phyloP scores from a whole-genome alignment of 2,329 filamentous ascomycete genomes.

The Apiospora marii region DNA sequence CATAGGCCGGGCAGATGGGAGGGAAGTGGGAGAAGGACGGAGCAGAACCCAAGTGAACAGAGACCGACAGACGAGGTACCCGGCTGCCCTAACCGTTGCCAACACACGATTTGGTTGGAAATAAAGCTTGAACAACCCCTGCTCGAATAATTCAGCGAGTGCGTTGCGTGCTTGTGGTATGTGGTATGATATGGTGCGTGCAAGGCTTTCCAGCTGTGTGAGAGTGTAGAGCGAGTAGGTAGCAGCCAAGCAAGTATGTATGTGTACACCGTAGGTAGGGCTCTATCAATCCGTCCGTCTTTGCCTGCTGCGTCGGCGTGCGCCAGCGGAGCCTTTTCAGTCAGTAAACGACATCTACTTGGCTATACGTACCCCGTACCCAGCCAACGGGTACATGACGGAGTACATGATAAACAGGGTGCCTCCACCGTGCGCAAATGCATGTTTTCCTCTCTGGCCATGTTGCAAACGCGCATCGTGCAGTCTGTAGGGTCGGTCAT shows the following conservation, averaged over 20 bases:
- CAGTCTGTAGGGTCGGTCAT: conserved; percentile 1
- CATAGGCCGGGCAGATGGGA: background rate
- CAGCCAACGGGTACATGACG: background rate
- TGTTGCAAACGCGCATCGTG: conserved; percentile 16
- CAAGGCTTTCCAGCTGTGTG: conserved; percentile 29
- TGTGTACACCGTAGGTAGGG: conserved; percentile 20
- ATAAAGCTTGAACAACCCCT: conserved; percentile 14
- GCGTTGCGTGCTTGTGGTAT: conserved; percentile 9
- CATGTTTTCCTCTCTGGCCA: conserved; percentile 9
- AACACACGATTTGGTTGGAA: conserved; percentile 22
- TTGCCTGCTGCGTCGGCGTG: background rate
- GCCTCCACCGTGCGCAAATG: background rate
- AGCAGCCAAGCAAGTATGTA: conserved; percentile 13
- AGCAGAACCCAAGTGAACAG: background rate
- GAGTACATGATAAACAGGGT: conserved; percentile 16
- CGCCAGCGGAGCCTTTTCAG: conserved; percentile 2
- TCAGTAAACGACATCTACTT: conserved; percentile 4
- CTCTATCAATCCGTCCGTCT: background rate
- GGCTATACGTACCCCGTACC: conserved; percentile 8
- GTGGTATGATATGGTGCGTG: conserved; percentile 23
- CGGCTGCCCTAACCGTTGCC: conserved; percentile 10
- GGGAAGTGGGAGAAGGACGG: conserved; percentile 13
- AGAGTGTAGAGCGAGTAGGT: conserved; percentile 26
- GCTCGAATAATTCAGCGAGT: background rate
- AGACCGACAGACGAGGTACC: background rate